Evolutionary conservation across 2,329 filamentous ascomycete species (phyloP).

Genomic region (Monosporascus sp.): DNA sequence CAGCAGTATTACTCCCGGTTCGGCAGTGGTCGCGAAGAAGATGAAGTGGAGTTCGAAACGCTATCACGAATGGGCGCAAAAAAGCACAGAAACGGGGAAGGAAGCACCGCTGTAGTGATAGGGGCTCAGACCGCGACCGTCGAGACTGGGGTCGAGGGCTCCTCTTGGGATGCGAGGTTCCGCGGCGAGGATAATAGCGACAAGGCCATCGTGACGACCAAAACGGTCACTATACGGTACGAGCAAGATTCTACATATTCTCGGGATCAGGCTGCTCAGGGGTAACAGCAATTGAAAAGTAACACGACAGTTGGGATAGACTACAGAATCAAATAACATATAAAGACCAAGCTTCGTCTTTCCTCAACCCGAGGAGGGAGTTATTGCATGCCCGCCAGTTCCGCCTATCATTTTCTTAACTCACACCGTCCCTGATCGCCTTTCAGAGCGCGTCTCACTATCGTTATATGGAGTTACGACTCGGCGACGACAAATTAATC

Average conservation of each 20-base stretch:
- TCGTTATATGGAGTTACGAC: too few species aligned
- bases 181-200: neutral
- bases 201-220: slow-evolving; percentile 3
- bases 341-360: too few species aligned
- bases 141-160: neutral
- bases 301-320: too few species aligned
- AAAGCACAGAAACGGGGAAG: neutral
- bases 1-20: neutral
- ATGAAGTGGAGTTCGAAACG: neutral
- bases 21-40: neutral
- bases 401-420: too few species aligned
- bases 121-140: neutral
- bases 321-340: too few species aligned
- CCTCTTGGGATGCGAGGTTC: neutral
- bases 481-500: too few species aligned
- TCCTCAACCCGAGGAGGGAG: too few species aligned
- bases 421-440: too few species aligned
- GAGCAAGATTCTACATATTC: neutral
- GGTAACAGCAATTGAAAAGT: too few species aligned
- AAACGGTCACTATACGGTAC: slow-evolving; percentile 3
- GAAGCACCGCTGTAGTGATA: neutral
- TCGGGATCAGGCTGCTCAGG: too few species aligned
- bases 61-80: neutral
- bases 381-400: too few species aligned
- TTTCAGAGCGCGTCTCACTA: too few species aligned